phyloP scores from a whole-genome alignment of 1,284 basidiomycete species.

The Puccinia polysora region DNA sequence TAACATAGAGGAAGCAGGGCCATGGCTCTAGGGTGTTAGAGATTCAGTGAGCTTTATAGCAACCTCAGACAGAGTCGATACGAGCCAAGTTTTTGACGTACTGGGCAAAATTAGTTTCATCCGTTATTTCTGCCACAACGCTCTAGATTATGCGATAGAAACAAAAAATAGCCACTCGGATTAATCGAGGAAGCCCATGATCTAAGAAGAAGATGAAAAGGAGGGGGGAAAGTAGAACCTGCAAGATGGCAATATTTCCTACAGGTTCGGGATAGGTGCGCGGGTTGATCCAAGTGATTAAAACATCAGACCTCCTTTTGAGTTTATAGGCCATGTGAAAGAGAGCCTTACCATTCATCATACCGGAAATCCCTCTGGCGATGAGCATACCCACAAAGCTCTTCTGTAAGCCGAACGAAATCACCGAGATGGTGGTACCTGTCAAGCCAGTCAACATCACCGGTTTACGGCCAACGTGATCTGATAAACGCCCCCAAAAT shows the following conservation, averaged over 20 bases:
- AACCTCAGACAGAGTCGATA: no score
- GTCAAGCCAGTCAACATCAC: slow-evolving; percentile 46
- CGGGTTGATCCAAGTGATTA: no score
- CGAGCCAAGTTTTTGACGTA: slow-evolving; percentile 19
- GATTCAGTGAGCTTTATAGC: no score
- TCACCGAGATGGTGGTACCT: slow-evolving; percentile 44
- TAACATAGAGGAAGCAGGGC: background rate
- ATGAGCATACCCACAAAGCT: slow-evolving; percentile 35
- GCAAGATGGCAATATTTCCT: slow-evolving; percentile 36
- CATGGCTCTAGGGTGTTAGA: no score
- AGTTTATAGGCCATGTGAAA: no score
- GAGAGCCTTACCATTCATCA: slow-evolving; percentile 35
- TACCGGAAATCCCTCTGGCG: slow-evolving; percentile 34
- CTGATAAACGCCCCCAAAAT: slow-evolving; percentile 46
- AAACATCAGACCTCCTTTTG: no score
- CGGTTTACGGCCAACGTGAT: slow-evolving; percentile 45
- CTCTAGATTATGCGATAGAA: background rate
- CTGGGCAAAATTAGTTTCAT: slow-evolving; percentile 33
- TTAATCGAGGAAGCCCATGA: background rate
- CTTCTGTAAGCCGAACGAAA: slow-evolving; percentile 34
- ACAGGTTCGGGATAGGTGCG: background rate
- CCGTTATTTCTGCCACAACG: slow-evolving; percentile 35
- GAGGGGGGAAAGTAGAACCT: slow-evolving; percentile 2
- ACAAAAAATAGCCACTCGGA: background rate
- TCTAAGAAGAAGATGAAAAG: background rate